These are phyloP conservation scores for Beauveria varroae DNA, from an alignment of 2,329 filamentous ascomycete genomes.

Conservation along the genomic window DNA sequence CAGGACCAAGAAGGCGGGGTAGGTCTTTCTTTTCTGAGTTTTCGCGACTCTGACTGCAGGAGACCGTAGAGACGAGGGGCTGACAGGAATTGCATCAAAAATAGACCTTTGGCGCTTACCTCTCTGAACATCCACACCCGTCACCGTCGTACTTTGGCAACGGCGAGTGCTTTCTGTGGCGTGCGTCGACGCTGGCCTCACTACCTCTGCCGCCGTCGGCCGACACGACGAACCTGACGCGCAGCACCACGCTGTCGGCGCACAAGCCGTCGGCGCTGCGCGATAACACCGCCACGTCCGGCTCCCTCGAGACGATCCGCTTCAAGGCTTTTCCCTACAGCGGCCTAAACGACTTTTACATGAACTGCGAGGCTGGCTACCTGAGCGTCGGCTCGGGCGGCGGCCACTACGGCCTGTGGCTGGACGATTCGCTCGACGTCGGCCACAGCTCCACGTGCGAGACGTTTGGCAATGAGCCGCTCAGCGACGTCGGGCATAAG, in stretches of 20 bases:
- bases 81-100: background rate
- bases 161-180: constrained; percentile 79
- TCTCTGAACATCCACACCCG: constrained; percentile 81
- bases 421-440: constrained; percentile 76
- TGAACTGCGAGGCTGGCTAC: constrained; percentile 81
- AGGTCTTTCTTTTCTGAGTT: constrained; percentile 19
- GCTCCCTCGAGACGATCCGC: constrained; percentile 58
- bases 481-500: constrained; percentile 88
- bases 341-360: constrained; percentile 93
- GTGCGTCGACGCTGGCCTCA: constrained; percentile 51
- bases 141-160: constrained; percentile 85
- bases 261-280: constrained; percentile 8
- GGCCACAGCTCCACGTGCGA: constrained; percentile 78
- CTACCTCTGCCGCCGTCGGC: constrained; percentile 44
- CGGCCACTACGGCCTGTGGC: constrained; percentile 88
- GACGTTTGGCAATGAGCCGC: constrained; percentile 89
- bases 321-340: constrained; percentile 98
- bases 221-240: constrained; percentile 40
- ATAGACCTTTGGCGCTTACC: constrained; percentile 83
- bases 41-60: background rate
- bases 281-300: constrained; percentile 21
- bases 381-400: constrained; percentile 82
- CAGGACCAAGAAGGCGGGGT: constrained; percentile 69
- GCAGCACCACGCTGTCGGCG: constrained; percentile 31
- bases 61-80: background rate